Evolutionary conservation across 139 green algal species (phyloP).

Genomic region (Spirogloea muscicola): DNA sequence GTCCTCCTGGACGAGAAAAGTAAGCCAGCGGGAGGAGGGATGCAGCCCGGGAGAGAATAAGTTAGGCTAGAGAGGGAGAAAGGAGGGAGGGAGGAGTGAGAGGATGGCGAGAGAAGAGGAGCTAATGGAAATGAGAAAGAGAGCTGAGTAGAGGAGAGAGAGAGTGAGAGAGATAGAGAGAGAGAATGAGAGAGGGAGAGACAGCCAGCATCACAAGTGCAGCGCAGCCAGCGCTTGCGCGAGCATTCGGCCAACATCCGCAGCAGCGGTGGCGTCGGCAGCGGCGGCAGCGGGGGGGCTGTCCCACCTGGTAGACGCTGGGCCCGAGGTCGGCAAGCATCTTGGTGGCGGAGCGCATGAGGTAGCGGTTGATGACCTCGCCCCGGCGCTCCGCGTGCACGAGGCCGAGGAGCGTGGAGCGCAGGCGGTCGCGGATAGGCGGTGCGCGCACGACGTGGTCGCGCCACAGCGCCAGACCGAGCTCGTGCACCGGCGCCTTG

Average conservation of each 20-base stretch:
- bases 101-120: too few species aligned
- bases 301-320: slow-evolving; percentile 57
- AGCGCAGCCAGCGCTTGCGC: too few species aligned
- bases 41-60: background rate
- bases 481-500: slow-evolving; percentile 80
- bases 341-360: slow-evolving; percentile 76
- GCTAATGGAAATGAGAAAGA: background rate
- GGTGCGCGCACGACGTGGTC: slow-evolving; percentile 74
- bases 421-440: slow-evolving; percentile 69
- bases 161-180: too few species aligned
- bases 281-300: too few species aligned
- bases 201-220: too few species aligned
- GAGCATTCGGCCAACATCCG: too few species aligned
- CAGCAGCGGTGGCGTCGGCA: too few species aligned
- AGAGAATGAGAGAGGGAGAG: too few species aligned
- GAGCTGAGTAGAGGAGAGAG: too few species aligned
- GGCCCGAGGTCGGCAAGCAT: slow-evolving; percentile 91
- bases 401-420: slow-evolving; percentile 68
- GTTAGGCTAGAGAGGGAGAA: background rate
- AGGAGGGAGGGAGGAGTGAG: too few species aligned
- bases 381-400: slow-evolving; percentile 72
- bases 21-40: background rate
- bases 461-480: slow-evolving; percentile 90
- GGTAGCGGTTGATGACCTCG: slow-evolving; percentile 73
- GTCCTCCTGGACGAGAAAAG: slow-evolving; percentile 68